Percentiles rank a stretch among this genome's conserved stretches.
Evolutionary conservation across 2,329 filamentous ascomycete species (phyloP).

Genomic region (Rhytidhysteron rufulum): DNA sequence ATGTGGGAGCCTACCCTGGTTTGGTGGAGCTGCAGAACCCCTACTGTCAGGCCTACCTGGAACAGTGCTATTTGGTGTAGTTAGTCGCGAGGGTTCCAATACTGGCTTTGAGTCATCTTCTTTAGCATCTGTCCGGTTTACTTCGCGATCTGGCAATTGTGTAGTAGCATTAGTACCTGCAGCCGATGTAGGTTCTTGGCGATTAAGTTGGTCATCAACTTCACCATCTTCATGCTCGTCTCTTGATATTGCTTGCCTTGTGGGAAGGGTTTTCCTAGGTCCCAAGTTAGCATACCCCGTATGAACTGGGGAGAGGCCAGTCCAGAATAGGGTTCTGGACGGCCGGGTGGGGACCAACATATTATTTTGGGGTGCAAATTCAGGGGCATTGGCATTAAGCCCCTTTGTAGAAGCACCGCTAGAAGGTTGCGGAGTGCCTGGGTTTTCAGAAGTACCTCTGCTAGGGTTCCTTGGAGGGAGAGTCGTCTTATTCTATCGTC

Average conservation of each 20-base stretch:
- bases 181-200: neutral
- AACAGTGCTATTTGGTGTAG: conserved; percentile 14
- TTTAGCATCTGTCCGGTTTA: neutral
- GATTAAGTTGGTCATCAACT: conserved; percentile 57
- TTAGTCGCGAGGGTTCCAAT: conserved; percentile 4
- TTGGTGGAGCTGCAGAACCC: conserved; percentile 21
- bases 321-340: no score
- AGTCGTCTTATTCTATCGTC: no score
- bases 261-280: no score
- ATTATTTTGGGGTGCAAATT: conserved; percentile 59
- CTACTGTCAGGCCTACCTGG: conserved; percentile 30
- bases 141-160: neutral
- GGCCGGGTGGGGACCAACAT: no score
- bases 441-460: conserved; percentile 25
- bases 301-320: conserved; percentile 18
- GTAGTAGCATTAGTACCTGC: conserved; percentile 8
- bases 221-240: conserved; percentile 68
- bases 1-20: conserved; percentile 29
- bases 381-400: conserved; percentile 54
- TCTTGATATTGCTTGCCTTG: no score
- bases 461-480: conserved; percentile 23
- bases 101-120: conserved; percentile 3
- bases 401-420: conserved; percentile 35
- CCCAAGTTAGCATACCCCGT: no score
- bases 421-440: conserved; percentile 43